Conservation (phyloP, 441 rosid species). For the Aleurites moluccanus region DNA sequence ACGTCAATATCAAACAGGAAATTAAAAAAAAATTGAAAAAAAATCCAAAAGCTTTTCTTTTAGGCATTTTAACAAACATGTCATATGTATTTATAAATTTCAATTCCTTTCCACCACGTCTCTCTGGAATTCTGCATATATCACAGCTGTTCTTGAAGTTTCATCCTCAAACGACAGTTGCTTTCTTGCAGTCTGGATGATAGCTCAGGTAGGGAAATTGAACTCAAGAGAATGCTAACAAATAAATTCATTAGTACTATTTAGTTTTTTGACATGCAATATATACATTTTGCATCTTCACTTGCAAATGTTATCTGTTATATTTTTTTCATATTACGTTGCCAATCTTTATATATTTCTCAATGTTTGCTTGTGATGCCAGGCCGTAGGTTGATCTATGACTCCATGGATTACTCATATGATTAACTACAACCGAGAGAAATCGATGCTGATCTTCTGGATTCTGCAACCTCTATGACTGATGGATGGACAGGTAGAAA, state of each 20-base stretch:
- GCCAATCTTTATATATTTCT: not conserved
- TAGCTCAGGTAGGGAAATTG: conserved; percentile 50
- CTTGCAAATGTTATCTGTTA: not conserved
- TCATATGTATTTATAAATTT: too few relatives aligned
- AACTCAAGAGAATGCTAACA: not conserved
- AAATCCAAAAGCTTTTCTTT: too few relatives aligned
- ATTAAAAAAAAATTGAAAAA: too few relatives aligned
- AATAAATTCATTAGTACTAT: not conserved
- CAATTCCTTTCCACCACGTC: too few relatives aligned
- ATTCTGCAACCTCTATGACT: conserved; percentile 45
- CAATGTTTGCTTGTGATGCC: conserved; percentile 29
- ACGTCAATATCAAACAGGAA: too few relatives aligned
- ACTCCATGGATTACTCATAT: conserved; percentile 37
- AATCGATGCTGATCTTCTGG: conserved; percentile 47
- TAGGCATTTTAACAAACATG: too few relatives aligned
- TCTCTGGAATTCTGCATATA: too few relatives aligned
- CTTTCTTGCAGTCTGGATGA: conserved; percentile 75
- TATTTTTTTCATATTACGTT: not conserved
- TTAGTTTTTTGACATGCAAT: not conserved
- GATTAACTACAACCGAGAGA: conserved; percentile 32
- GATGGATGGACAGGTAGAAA: conserved; percentile 30
- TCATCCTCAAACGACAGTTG: conserved; percentile 79
- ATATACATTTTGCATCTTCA: not conserved
- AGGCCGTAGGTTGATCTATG: conserved; percentile 48
- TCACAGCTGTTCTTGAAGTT: conserved; percentile 87